Evolutionary conservation across 345 rosid genomes (phyloP), one percentile per base, ranked within the genome.

Genomic region (Bruguiera gymnorhiza): DNA sequence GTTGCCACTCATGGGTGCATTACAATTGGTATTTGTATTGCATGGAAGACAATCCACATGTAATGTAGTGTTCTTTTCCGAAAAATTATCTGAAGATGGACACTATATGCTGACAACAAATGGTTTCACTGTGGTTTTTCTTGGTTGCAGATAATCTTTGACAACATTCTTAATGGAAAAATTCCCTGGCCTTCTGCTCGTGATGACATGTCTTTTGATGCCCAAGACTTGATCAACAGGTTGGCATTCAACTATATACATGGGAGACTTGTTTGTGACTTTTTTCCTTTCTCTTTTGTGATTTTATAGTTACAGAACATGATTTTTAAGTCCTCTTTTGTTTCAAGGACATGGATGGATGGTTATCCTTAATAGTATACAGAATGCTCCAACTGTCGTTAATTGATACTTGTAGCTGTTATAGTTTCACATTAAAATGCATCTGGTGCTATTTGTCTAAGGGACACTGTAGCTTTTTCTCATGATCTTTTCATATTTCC

Each of bases 171-270:
- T 59, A 90, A 83, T 59, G 85, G 83, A 63, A 88, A 90, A 79
- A 84, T 90, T 72, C 89, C 91, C 6, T 90, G 93, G 96, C 96
- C 96, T 67, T 56, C 78, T 55, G 79, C 86, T 63, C 93, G 91
- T 54, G 76, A 80, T 60, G 83, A 78, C 73, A 86, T 90, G 91
- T 88, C 96, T 21, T 79, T 75, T 70, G 93, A 86, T 75, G 88
- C 93, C 76, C 93, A 90, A 82, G 91, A 88, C 83, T 83, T 88
- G 67, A 86, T 90, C 79, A 84, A 81, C 80, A 90, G 96, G 96
- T 90, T 70, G 66, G 81, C 73, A 69, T 51, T 54, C 20, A 7
- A 27, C 55, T 65, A 60, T 39, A 70, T 66, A 37, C 59, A 50
- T 43, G 8, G 51, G 36, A 46, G 51, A 31, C 72, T 64, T 30